Evolutionary conservation across 1,284 basidiomycete species (phyloP).

Genomic region (Malassezia restricta): DNA sequence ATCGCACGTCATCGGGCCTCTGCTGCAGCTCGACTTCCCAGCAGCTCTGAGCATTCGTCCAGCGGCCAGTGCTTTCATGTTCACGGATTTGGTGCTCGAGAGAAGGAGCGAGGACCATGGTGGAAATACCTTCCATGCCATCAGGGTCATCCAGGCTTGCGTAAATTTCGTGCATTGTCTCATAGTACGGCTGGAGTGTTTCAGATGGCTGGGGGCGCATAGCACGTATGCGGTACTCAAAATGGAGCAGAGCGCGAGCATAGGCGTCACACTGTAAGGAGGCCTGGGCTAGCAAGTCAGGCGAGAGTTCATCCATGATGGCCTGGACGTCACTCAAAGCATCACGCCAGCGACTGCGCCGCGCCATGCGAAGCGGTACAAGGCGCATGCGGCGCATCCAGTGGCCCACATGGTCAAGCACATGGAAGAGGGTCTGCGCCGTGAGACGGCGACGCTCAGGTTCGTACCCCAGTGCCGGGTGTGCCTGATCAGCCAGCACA

Average conservation of each 20-base stretch:
- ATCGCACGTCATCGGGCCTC: conserved; percentile 72
- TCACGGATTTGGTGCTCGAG: conserved; percentile 94
- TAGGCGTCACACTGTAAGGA: conserved; percentile 88
- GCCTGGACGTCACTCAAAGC: conserved; percentile 55
- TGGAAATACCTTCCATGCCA: conserved; percentile 96
- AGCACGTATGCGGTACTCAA: conserved; percentile 56
- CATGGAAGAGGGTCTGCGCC: conserved; percentile 75
- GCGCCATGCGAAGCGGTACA: conserved; percentile 14
- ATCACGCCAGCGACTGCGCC: conserved; percentile 22
- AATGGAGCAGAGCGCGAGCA: conserved; percentile 85
- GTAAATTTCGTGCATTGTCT: conserved; percentile 88
- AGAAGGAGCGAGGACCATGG: conserved; percentile 73
- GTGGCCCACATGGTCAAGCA: conserved; percentile 86
- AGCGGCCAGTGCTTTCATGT: conserved; percentile 90
- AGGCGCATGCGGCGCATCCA: conserved; percentile 58
- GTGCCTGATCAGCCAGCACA: conserved; percentile 76
- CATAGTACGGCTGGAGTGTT: conserved; percentile 61
- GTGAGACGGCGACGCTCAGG: conserved; percentile 33
- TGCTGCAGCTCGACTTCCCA: conserved; percentile 96
- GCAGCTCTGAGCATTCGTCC: conserved; percentile 97
- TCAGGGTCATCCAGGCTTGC: conserved; percentile 93
- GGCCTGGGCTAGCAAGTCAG: conserved; percentile 79
- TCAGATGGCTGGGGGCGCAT: conserved; percentile 30
- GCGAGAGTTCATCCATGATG: conserved; percentile 68
- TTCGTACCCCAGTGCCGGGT: conserved; percentile 22